Base-by-base conservation (phyloP, 805 yeast genomes). In the Vanderwaltozyma verrucispora region DNA sequence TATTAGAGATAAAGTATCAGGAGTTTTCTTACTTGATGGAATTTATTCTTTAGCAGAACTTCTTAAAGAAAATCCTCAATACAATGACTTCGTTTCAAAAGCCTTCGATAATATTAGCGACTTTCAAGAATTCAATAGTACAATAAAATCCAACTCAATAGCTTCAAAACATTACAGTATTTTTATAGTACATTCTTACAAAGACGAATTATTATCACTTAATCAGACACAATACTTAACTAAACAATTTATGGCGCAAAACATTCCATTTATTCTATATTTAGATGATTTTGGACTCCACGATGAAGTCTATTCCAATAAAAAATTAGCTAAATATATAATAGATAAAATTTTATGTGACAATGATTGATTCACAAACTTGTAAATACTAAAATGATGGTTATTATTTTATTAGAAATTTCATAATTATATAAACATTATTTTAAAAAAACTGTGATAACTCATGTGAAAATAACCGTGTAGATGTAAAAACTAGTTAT, bases 171-270 rank as follows among this genome's bases (percentile, higher is more conserved):
- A 19, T 9, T 16, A 38, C 3, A 38, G 46, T 5, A 44, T 70
- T 6, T 53, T 64, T 31, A 50, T 83, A 0, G 53, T 79, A 2
- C 88, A 84, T 28, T 80, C 92, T 3, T 52, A 58, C 3, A 53
- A 67, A 14, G 95, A 85, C 58, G 94, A 84, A 51, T 65, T 85
- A 13, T 56, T 85, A 16, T 60, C 74, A 2, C 38, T 61, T 19
- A 55, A 58, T 3, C 92, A 82, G 49, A 63, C 80, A 0, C n/a
- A 47, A 59, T 3, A 38, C 53, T 38, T 59, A 79, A 19, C 41
- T 50, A 2, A 30, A 45, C 0, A 64, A 64, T 51, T 53, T 77
- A 2, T 46, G 53, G 7, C 26, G 32, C 12, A 30, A 3, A 41
- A 40, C 2, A 40, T 53, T 0, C 43, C 42, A 1, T 51, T 52